These are phyloP conservation scores for Phytophthora tentaculata DNA, from an alignment of 352 stramenopile genomes.

Conservation along the genomic window DNA sequence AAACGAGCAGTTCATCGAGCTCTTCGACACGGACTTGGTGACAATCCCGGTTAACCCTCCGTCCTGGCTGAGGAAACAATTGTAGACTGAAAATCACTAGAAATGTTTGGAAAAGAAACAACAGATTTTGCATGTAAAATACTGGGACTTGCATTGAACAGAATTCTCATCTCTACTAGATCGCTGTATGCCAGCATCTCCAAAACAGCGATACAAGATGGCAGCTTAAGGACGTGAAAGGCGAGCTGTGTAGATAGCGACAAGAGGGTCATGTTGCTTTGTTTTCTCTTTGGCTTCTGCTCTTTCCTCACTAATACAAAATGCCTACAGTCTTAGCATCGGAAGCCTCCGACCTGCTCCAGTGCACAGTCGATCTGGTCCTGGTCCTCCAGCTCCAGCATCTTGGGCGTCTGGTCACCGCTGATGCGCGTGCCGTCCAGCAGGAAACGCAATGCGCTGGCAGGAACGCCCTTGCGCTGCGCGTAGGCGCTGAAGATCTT, in stretches of 20 bases:
- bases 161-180: too few species aligned
- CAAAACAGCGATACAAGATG: too few species aligned
- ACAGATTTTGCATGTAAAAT: conserved; percentile 13
- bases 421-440: conserved; percentile 96
- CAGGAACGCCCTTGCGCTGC: conserved; percentile 93
- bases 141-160: conserved; percentile 36
- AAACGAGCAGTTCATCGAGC: conserved; percentile 95
- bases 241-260: conserved; percentile 2
- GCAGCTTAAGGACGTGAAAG: conserved; percentile 7
- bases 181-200: too few species aligned
- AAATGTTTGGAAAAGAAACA: background rate
- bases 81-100: conserved; percentile 13
- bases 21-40: conserved; percentile 94
- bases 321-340: conserved; percentile 36
- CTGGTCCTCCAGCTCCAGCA: conserved; percentile 97
- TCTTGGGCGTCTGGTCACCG: conserved; percentile 95
- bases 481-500: conserved; percentile 98
- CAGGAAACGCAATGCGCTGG: conserved; percentile 93
- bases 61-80: conserved; percentile 74
- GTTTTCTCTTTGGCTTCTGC: conserved; percentile 4
- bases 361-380: conserved; percentile 98
- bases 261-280: conserved; percentile 8
- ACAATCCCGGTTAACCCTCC: conserved; percentile 81
- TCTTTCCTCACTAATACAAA: conserved; percentile 26
- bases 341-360: conserved; percentile 82